Conservation (phyloP, 176 grass and related monocot genomes). For the Triticum turgidum region DNA sequence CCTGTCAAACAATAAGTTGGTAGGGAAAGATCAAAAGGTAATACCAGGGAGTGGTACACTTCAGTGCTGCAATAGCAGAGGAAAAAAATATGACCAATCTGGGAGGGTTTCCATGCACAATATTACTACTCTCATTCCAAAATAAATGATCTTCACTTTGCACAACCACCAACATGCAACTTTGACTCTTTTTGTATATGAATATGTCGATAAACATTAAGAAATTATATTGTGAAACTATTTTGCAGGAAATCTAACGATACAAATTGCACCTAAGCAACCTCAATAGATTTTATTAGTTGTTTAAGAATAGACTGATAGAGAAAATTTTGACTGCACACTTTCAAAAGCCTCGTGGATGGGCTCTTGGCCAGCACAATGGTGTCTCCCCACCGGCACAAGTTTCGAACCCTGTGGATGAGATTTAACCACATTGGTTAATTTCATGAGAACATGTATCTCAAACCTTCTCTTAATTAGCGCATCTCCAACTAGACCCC, state of each 20-base stretch:
- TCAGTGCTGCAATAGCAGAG: neutral
- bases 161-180: slow-evolving; percentile 4
- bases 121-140: neutral
- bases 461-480: too few species aligned
- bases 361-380: too few species aligned
- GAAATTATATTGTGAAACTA: neutral
- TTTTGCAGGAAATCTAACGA: neutral
- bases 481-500: too few species aligned
- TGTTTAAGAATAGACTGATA: neutral
- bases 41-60: neutral
- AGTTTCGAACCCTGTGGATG: too few species aligned
- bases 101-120: neutral
- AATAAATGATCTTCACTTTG: slow-evolving; percentile 4
- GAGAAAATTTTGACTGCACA: slow-evolving; percentile 2
- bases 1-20: slow-evolving; percentile 44
- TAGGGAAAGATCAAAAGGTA: neutral
- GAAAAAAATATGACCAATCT: neutral
- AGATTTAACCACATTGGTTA: too few species aligned
- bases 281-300: neutral
- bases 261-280: neutral
- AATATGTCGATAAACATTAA: neutral
- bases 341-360: neutral
- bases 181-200: neutral
- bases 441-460: too few species aligned
- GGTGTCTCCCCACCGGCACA: too few species aligned